Evolutionary conservation across 805 yeast species (phyloP).

Genomic region (Brettanomyces sp.): DNA sequence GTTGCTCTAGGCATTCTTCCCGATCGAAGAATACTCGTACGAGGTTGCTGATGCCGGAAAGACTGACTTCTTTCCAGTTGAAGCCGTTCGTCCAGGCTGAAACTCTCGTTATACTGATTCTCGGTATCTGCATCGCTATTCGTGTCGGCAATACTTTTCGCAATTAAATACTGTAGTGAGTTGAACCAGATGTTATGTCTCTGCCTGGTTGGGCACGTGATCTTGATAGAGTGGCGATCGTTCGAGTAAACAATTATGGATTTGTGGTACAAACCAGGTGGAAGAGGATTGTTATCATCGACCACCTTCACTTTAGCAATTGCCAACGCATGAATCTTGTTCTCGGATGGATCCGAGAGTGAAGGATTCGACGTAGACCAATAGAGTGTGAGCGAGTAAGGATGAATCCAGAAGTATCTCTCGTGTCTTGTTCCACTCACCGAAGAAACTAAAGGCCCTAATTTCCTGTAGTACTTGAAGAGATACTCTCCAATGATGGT

Average conservation of each 20-base stretch:
- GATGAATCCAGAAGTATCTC: slow-evolving; percentile 94
- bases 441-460: slow-evolving; percentile 59
- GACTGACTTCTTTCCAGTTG: slow-evolving; percentile 21
- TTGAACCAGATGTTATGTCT: slow-evolving; percentile 90
- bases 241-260: slow-evolving; percentile 65
- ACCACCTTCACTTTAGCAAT: slow-evolving; percentile 72
- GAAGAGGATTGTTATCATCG: slow-evolving; percentile 77
- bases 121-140: slow-evolving; percentile 38
- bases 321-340: slow-evolving; percentile 70
- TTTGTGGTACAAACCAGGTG: slow-evolving; percentile 82
- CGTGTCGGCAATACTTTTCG: slow-evolving; percentile 32
- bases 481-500: slow-evolving; percentile 89
- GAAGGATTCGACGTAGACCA: slow-evolving; percentile 85
- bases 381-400: slow-evolving; percentile 80
- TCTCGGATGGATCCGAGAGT: slow-evolving; percentile 52
- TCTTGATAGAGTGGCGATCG: slow-evolving; percentile 47
- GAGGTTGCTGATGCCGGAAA: slow-evolving; percentile 20
- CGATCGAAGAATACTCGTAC: slow-evolving; percentile 6
- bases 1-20: background rate
- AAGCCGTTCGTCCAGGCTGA: slow-evolving; percentile 18
- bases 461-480: slow-evolving; percentile 72
- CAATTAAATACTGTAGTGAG: slow-evolving; percentile 67
- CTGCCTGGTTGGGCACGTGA: slow-evolving; percentile 81
- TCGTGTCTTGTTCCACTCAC: slow-evolving; percentile 79
- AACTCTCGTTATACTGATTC: slow-evolving; percentile 22